A percentile compares a stretch with the other conserved stretches of the same genome.
These are phyloP conservation scores for Neurospora tetrasperma DNA, from an alignment of 495 filamentous ascomycete species.

Conservation along the genomic window DNA sequence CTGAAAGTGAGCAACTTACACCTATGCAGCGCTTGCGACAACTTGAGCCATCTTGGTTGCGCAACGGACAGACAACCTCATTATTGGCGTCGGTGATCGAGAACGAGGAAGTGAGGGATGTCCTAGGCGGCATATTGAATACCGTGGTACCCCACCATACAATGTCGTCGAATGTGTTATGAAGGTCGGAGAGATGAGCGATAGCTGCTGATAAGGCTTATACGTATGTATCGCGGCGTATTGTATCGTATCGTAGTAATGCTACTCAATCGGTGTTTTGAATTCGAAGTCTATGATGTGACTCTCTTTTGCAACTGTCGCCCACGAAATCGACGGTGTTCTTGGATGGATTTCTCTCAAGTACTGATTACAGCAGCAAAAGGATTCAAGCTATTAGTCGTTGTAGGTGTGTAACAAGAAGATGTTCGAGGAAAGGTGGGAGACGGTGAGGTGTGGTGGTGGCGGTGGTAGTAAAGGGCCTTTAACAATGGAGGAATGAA, in stretches of 20 bases:
- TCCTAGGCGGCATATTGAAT: conserved; percentile 70
- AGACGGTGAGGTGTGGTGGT: conserved; percentile 12
- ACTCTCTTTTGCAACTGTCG: not conserved
- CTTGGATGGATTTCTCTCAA: not conserved
- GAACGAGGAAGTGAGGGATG: conserved; percentile 79
- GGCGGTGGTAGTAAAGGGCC: not conserved
- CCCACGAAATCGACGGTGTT: not conserved
- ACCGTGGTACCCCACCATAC: conserved; percentile 48
- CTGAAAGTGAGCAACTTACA: conserved; percentile 52
- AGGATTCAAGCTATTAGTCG: conserved; percentile 18
- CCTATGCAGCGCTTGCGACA: conserved; percentile 97
- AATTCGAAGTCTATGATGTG: not conserved
- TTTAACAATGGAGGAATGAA: conserved; percentile 10
- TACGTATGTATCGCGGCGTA: not conserved
- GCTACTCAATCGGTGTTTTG: conserved; percentile 26
- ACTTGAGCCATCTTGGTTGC: conserved; percentile 91
- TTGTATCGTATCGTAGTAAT: not conserved
- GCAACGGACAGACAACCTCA: conserved; percentile 93
- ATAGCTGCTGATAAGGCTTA: conserved; percentile 29
- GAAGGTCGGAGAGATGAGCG: conserved; percentile 17
- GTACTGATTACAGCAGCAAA: not conserved
- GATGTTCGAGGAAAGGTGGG: conserved; percentile 35
- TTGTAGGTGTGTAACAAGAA: conserved; percentile 33
- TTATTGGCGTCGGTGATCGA: conserved; percentile 86
- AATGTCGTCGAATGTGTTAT: conserved; percentile 13